phyloP scores from a whole-genome alignment of 352 stramenopile genomes.

The Globisporangium lucens region DNA sequence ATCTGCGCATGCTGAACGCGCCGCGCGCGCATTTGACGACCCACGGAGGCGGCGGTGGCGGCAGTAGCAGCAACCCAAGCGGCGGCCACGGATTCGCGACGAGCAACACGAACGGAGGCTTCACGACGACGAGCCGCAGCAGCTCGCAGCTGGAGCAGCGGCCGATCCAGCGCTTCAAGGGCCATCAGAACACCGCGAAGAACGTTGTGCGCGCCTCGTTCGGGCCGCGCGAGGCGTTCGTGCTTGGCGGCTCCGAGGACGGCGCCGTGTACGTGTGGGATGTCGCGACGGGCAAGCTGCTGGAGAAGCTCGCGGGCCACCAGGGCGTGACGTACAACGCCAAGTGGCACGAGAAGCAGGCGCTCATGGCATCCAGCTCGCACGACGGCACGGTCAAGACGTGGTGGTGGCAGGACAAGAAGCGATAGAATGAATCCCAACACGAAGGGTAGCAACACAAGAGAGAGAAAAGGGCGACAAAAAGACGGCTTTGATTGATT shows the following conservation, averaged over 20 bases:
- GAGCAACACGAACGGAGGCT: slow-evolving; percentile 4
- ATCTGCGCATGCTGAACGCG: slow-evolving; percentile 82
- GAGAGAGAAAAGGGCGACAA: neutral
- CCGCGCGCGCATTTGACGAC: slow-evolving; percentile 51
- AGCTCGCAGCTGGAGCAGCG: slow-evolving; percentile 42
- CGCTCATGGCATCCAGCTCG: slow-evolving; percentile 79
- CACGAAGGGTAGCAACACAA: neutral
- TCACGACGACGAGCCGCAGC: slow-evolving; percentile 22
- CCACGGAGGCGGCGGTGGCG: slow-evolving; percentile 5
- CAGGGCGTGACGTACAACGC: slow-evolving; percentile 82
- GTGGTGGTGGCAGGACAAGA: slow-evolving; percentile 85
- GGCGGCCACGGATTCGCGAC: slow-evolving; percentile 7
- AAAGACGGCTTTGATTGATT: no score
- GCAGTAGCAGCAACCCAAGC: slow-evolving; percentile 4
- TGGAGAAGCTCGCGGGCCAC: slow-evolving; percentile 78
- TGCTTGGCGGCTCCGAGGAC: slow-evolving; percentile 85
- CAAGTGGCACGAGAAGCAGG: slow-evolving; percentile 84
- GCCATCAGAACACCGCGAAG: slow-evolving; percentile 88
- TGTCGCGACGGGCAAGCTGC: slow-evolving; percentile 77
- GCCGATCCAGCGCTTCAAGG: slow-evolving; percentile 85
- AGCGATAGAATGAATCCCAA: slow-evolving; percentile 23
- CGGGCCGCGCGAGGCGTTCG: slow-evolving; percentile 79
- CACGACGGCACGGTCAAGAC: slow-evolving; percentile 89
- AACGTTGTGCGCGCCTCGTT: slow-evolving; percentile 86
- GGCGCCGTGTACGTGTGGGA: slow-evolving; percentile 88